Evolutionary conservation across 192 early-diverging fungal genomes (phyloP).

Genomic region (Coemansia sp.): DNA sequence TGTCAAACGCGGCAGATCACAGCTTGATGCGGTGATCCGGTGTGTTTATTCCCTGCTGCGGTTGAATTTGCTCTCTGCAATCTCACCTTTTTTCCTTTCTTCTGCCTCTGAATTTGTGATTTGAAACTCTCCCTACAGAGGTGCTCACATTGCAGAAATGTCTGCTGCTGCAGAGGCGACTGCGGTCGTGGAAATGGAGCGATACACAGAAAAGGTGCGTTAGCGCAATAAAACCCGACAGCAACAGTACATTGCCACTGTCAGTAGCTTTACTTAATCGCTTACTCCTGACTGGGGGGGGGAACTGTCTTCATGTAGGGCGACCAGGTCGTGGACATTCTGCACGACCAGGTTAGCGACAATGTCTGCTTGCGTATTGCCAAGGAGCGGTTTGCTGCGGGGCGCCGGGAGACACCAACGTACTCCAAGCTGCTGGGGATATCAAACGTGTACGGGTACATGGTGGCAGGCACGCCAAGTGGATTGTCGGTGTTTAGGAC

Average conservation of each 20-base stretch:
- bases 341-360: constrained; percentile 35
- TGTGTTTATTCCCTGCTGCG: too few relatives aligned
- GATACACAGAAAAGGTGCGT: constrained; percentile 24
- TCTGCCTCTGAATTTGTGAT: too few relatives aligned
- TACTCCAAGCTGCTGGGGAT: constrained; percentile 53
- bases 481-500: constrained; percentile 27
- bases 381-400: constrained; percentile 18
- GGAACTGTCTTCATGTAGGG: constrained; percentile 6
- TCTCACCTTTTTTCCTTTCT: too few relatives aligned
- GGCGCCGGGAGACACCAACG: constrained; percentile 42
- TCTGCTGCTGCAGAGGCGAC: constrained; percentile 1
- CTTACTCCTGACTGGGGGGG: not conserved
- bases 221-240: not conserved
- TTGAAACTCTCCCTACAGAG: not conserved
- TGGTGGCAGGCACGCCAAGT: constrained; percentile 56
- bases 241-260: not conserved
- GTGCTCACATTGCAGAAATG: too few relatives aligned
- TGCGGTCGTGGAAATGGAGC: constrained; percentile 16
- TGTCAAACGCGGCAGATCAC: too few relatives aligned
- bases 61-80: too few relatives aligned
- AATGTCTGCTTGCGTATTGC: constrained; percentile 36
- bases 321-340: constrained; percentile 36
- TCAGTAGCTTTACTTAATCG: not conserved
- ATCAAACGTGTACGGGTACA: constrained; percentile 62
- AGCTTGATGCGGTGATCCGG: too few relatives aligned